phyloP scores from a whole-genome alignment of 2,329 filamentous ascomycete genomes.

The Trichothecium roseum region DNA sequence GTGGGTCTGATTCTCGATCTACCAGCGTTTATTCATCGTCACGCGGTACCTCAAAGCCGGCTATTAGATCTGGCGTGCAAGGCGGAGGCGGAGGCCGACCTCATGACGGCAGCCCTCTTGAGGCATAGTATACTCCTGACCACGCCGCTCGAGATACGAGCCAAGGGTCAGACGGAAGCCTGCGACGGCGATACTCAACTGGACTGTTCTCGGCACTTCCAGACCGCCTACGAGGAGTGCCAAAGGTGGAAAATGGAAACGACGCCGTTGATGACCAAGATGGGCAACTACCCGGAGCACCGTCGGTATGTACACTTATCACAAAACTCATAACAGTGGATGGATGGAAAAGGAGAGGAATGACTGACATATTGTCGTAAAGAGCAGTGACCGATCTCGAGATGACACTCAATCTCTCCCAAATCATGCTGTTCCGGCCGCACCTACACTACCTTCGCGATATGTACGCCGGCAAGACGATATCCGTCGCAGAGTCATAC shows the following conservation, averaged over 20 bases:
- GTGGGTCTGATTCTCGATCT: constrained; percentile 3
- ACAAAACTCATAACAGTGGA: not conserved
- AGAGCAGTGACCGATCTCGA: constrained; percentile 2
- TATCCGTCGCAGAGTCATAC: constrained; percentile 5
- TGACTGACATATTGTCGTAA: not conserved
- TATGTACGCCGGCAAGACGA: constrained; percentile 3
- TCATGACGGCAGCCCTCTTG: constrained; percentile 3
- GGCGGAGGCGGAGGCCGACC: constrained; percentile 1
- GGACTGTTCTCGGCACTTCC: not conserved
- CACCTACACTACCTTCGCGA: constrained; percentile 5
- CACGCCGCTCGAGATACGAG: constrained; percentile 1
- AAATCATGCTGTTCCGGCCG: constrained; percentile 4
- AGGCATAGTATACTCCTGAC: not conserved
- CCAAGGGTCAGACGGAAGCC: not conserved
- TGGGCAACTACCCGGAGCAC: not conserved
- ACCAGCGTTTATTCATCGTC: not conserved
- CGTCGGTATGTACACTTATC: not conserved
- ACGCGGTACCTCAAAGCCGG: not conserved
- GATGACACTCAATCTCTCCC: constrained; percentile 3
- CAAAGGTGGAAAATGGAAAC: constrained; percentile 4
- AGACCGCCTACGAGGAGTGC: constrained; percentile 1
- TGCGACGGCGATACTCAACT: not conserved
- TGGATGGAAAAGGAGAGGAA: not conserved
- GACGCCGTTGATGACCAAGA: constrained; percentile 1
- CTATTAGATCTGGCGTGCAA: not conserved